Evolutionary conservation across 352 stramenopile species (phyloP).

Genomic region (Phytophthora vignae): DNA sequence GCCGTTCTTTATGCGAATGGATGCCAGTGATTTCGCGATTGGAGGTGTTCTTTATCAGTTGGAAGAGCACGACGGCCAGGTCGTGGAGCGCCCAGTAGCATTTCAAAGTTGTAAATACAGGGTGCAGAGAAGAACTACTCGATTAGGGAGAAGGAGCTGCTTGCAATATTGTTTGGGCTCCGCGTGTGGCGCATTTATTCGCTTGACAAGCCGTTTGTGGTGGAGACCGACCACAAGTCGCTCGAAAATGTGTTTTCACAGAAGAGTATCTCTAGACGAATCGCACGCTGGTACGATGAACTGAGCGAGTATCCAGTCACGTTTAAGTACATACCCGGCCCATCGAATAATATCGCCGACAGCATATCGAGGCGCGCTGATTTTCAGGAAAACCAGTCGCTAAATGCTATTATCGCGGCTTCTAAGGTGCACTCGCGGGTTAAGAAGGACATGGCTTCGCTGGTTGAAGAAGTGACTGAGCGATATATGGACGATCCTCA

Average conservation of each 20-base stretch:
- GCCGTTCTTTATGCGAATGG: constrained; percentile 18
- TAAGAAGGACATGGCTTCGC: background rate
- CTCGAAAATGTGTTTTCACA: background rate
- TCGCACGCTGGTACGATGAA: background rate
- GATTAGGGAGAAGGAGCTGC: no score
- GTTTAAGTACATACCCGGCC: background rate
- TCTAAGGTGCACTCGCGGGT: no score
- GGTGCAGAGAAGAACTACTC: no score
- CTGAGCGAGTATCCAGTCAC: background rate
- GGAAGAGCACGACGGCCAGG: background rate
- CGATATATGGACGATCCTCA: background rate
- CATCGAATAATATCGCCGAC: background rate
- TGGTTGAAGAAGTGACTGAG: background rate
- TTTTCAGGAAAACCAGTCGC: background rate
- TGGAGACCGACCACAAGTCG: background rate
- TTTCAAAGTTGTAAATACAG: constrained; percentile 5
- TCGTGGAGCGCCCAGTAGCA: constrained; percentile 11
- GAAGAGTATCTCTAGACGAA: background rate
- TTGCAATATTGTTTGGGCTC: background rate
- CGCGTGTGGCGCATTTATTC: background rate
- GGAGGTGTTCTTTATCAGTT: constrained; percentile 24
- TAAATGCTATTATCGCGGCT: background rate
- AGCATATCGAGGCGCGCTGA: background rate
- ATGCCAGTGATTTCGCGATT: constrained; percentile 21
- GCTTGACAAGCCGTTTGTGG: background rate